Evolutionary conservation across 306 rosid species (phyloP), one percentile per base, ranked within the genome.

Genomic region (Styphnolobium japonicum): DNA sequence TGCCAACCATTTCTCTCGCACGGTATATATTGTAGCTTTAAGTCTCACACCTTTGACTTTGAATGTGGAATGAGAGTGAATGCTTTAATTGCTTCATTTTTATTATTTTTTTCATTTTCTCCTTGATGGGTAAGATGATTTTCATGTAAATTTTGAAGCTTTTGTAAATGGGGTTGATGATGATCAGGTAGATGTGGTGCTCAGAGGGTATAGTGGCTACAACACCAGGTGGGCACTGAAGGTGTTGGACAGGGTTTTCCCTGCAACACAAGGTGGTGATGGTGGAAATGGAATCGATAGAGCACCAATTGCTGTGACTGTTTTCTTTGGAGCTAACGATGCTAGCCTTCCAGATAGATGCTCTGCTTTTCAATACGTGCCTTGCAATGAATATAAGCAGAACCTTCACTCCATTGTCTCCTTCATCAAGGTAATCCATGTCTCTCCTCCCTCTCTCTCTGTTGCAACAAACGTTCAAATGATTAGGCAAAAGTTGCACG

Each of bases 321-420:
- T 94, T 37, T 94, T 94, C 90, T 94, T 94, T 62, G 98, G 98
- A 55, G 98, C 98, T 12, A 94, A 94, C 71, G 98, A 94, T 16
- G 98, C 97, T 25, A 79, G 87, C 40, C 93, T 94, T 80, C 91
- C 94, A 0, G 87, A 89, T 67, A 75, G 96, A 70, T 83, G 55
- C 85, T 87, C 89, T 10, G 93, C 77, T n/a, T 90, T 90, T 80
- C 98, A 88, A 23, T 94, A 92, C 81, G 98, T 94, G 76, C 97
- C 96, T 43, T 51, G 86, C 5, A 46, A 60, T 64, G 98, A 94
- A 78, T 94, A 84, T 86, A 86, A 83, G 86, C 88, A 34, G 10
- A 94, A 94, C 52, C 94, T 94, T 73, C 71, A 29, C 56, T 85
- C 88, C 63, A 83, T 89, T 55, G 83, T 90, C 83, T 88, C 94